Evolutionary conservation across 352 stramenopile genomes (phyloP), one percentile per base, ranked within the genome.

Genomic region (Phytophthora brassicae): DNA sequence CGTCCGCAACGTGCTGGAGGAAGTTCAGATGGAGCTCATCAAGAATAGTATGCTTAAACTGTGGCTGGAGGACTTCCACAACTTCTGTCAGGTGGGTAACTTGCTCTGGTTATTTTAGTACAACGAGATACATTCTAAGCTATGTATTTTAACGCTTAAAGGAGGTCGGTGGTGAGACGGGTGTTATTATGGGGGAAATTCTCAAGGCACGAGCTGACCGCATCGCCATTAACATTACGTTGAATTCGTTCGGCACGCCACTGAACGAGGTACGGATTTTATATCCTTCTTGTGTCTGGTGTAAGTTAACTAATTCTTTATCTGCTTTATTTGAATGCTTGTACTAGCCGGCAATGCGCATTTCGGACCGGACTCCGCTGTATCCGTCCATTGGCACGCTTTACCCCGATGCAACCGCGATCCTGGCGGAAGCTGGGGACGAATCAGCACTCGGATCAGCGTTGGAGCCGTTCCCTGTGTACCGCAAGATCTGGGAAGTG

Each of bases 1-100:
- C 59, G 86, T 98, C 35, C 91, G 96, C 64, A 98, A 98, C 70
- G 92, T 99, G 43, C 75, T 99, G 36, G 96, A 99, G 56, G 97
- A 99, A 68, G 95, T 99, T 41, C 95, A 99, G 71, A 99, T 99
- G 83, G 95, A 99, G 78, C 97, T 99, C 54, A 98, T 99, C 74
- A 99, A 99, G 81, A 99, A 98, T 69, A 97, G 84, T 56, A 94
- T 99, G 73, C 95, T 99, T 61, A 99, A 99, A 79, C 89, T 98
- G n/a, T 97, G 94, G 83, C 76, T 98, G 11, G 91, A 97, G 52
- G 91, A 97, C 58, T 98, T 97, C 54, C 94, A 96, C 75, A 86
- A 92, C 50, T 99, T 98, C 70, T 98, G 93, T 60, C 76, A 97
- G 66, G 83, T 94, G 22, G 19, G 20, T 22, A 1, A 24, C 3